These are phyloP conservation scores for Martensiomyces pterosporus DNA, from an alignment of 192 early-diverging fungal genomes.

Conservation along the genomic window DNA sequence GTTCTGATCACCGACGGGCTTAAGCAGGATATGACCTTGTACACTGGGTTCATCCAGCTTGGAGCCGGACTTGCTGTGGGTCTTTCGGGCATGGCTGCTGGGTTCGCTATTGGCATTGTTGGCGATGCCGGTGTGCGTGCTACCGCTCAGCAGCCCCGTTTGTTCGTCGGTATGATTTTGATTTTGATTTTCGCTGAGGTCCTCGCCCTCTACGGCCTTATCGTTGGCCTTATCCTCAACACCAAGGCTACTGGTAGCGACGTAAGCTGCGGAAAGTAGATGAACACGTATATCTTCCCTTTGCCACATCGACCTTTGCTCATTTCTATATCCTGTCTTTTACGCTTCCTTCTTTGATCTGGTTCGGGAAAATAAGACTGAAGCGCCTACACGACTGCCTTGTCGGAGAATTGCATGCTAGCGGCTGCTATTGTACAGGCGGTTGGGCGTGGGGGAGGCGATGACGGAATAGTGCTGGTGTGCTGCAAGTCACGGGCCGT, in stretches of 20 bases:
- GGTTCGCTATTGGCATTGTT: conserved; percentile 87
- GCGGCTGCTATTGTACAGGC: too few relatives aligned
- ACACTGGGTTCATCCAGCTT: conserved; percentile 76
- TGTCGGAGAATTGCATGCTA: too few relatives aligned
- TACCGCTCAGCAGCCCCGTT: conserved; percentile 70
- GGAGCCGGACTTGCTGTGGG: conserved; percentile 79
- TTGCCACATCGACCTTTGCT: too few relatives aligned
- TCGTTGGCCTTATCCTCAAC: conserved; percentile 82
- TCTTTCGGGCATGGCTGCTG: conserved; percentile 79
- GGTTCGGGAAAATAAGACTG: too few relatives aligned
- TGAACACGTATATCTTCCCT: too few relatives aligned
- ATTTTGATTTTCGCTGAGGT: conserved; percentile 91
- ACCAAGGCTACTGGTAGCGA: conserved; percentile 60
- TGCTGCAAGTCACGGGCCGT: too few relatives aligned
- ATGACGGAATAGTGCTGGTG: too few relatives aligned
- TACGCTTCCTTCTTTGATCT: too few relatives aligned
- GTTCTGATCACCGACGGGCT: conserved; percentile 81
- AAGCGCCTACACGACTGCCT: too few relatives aligned
- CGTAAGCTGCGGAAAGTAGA: conserved; percentile 48
- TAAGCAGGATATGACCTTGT: conserved; percentile 68
- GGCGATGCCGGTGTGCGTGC: conserved; percentile 86
- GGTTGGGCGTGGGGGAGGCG: too few relatives aligned
- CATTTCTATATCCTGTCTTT: too few relatives aligned
- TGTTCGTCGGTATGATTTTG: conserved; percentile 84
- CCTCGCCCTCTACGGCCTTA: conserved; percentile 80